Evolutionary conservation across 2,329 filamentous ascomycete genomes (phyloP).

Genomic region (Colletotrichum sp.): DNA sequence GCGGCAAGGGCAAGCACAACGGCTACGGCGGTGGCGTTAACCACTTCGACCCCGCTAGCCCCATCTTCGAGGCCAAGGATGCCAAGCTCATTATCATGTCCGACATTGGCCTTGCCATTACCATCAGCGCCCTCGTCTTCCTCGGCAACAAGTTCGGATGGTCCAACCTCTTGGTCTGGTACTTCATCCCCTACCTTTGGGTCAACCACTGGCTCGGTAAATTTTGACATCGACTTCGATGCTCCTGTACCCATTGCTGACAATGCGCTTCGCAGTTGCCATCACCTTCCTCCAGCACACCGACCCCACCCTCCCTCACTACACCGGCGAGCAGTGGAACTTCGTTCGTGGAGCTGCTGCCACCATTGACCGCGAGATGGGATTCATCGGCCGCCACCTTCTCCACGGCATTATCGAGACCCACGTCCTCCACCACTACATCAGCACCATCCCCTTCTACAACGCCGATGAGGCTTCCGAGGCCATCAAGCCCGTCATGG

Average conservation of each 20-base stretch:
- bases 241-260: neutral
- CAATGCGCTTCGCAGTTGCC: slow-evolving; percentile 68
- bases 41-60: slow-evolving; percentile 90
- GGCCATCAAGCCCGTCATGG: slow-evolving; percentile 83
- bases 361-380: slow-evolving; percentile 96
- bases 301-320: slow-evolving; percentile 92
- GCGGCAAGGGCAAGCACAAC: slow-evolving; percentile 91
- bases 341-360: slow-evolving; percentile 92
- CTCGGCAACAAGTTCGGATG: slow-evolving; percentile 82
- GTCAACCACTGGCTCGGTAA: slow-evolving; percentile 98
- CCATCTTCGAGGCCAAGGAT: slow-evolving; percentile 90
- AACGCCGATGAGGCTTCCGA: slow-evolving; percentile 58
- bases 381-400: slow-evolving; percentile 89
- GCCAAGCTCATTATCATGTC: slow-evolving; percentile 85
- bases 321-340: slow-evolving; percentile 85
- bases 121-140: slow-evolving; percentile 64
- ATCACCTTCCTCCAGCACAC: slow-evolving; percentile 99
- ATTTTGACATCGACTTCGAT: slow-evolving; percentile 36
- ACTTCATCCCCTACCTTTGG: slow-evolving; percentile 94
- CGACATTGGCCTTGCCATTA: slow-evolving; percentile 79
- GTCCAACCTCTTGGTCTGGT: slow-evolving; percentile 91
- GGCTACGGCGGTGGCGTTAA: slow-evolving; percentile 83
- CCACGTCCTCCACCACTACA: slow-evolving; percentile 97
- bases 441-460: slow-evolving; percentile 94
- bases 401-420: slow-evolving; percentile 98